A percentile compares a stretch with the other conserved stretches of the same genome.
Conservation (phyloP, 2,329 filamentous ascomycete genomes). For the Amauroascus niger region DNA sequence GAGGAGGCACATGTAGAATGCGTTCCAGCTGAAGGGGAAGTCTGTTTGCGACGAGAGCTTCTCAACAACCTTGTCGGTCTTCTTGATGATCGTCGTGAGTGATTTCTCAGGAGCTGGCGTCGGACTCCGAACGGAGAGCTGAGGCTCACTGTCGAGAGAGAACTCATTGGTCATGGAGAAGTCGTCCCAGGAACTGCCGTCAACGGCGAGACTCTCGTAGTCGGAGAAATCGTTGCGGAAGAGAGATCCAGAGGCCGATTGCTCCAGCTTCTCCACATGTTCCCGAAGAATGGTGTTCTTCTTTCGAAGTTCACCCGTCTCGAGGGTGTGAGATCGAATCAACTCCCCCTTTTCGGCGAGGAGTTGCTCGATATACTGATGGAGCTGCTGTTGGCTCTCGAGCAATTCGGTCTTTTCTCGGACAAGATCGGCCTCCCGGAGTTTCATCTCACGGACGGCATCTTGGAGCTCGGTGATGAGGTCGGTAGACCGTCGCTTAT, state of each 20-base stretch:
- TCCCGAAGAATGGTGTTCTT: conserved; percentile 76
- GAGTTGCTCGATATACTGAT: conserved; percentile 64
- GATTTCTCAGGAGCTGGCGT: conserved; percentile 25
- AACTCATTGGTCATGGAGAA: conserved; percentile 64
- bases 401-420: conserved; percentile 54
- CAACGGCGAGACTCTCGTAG: conserved; percentile 77
- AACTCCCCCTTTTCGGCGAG: conserved; percentile 86
- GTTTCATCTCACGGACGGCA: conserved; percentile 57
- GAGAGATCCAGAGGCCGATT: conserved; percentile 37
- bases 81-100: conserved; percentile 36
- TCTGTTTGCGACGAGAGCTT: conserved; percentile 44
- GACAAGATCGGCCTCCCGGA: conserved; percentile 45
- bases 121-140: conserved; percentile 23
- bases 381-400: conserved; percentile 63
- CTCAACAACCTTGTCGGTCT: conserved; percentile 31
- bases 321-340: conserved; percentile 75
- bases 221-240: conserved; percentile 65
- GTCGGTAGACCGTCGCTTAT: conserved; percentile 83
- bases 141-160: conserved; percentile 33
- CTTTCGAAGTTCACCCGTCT: conserved; percentile 85
- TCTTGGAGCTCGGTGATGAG: conserved; percentile 71
- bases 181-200: conserved; percentile 66
- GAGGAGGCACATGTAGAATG: conserved; percentile 87
- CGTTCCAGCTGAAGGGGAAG: conserved; percentile 58
- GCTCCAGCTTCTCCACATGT: conserved; percentile 42